These are phyloP conservation scores for Oryza coarctata DNA, from an alignment of 176 grass and related monocot genomes.

Conservation along the genomic window DNA sequence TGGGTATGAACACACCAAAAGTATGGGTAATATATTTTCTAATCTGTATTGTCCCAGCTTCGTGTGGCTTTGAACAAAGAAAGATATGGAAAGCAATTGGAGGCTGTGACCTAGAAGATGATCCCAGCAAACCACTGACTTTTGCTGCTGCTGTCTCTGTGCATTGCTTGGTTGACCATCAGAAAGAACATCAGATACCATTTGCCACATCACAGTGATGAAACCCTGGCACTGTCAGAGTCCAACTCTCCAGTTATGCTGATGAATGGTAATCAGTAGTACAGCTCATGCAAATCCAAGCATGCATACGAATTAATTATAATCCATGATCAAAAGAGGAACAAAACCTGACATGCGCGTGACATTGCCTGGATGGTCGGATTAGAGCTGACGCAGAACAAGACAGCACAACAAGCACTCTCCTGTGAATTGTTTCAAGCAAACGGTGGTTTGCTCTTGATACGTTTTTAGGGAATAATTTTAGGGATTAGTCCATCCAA, in stretches of 20 bases:
- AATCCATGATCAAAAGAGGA: not conserved
- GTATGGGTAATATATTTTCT: too few relatives aligned
- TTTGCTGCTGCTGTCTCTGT: not conserved
- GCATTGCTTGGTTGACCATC: not conserved
- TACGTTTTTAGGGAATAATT: not conserved
- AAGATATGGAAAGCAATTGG: not conserved
- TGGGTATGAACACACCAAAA: too few relatives aligned
- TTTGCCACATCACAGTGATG: not conserved
- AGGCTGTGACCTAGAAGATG: not conserved
- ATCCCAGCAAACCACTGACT: not conserved
- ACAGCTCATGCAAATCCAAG: conserved; percentile 10
- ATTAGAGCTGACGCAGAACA: not conserved
- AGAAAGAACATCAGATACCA: not conserved
- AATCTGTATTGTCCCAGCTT: not conserved
- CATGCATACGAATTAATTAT: not conserved
- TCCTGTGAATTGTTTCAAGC: conserved; percentile 17
- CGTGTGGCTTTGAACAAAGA: not conserved
- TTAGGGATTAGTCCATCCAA: not conserved
- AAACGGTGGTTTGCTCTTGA: conserved; percentile 8
- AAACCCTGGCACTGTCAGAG: not conserved
- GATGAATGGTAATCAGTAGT: not conserved
- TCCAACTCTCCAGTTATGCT: not conserved
- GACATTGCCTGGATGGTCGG: not conserved
- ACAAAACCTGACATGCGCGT: not conserved
- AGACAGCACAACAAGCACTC: conserved; percentile 13